Evolutionary conservation across 257 asterid species (phyloP).

Genomic region (Vinca minor): DNA sequence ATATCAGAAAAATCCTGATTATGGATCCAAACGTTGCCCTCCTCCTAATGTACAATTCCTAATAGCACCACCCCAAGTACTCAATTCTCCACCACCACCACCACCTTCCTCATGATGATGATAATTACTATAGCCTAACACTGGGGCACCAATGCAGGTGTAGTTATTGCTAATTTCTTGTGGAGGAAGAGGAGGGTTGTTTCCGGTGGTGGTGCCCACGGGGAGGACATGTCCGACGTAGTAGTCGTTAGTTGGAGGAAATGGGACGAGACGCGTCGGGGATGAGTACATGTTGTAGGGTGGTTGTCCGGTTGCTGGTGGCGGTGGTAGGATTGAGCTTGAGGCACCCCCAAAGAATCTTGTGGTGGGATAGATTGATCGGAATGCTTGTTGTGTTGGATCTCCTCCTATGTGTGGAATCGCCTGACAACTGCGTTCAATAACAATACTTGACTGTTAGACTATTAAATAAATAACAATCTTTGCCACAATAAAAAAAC

Average conservation of each 20-base stretch:
- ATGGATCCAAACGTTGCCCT: constrained; percentile 23
- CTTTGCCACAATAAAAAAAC: too few relatives aligned
- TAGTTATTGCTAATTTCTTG: constrained; percentile 28
- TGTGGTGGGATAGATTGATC: constrained; percentile 49
- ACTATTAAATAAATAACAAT: too few relatives aligned
- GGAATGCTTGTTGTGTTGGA: constrained; percentile 30
- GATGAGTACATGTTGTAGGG: constrained; percentile 54
- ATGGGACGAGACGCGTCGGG: constrained; percentile 40
- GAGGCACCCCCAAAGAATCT: constrained; percentile 39
- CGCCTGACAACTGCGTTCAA: constrained; percentile 41
- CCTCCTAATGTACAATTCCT: constrained; percentile 14
- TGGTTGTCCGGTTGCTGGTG: constrained; percentile 26
- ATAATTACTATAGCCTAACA: constrained; percentile 22
- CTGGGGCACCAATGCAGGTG: constrained; percentile 84
- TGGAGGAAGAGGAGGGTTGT: constrained; percentile 15
- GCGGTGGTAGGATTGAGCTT: constrained; percentile 14
- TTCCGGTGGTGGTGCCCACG: not conserved
- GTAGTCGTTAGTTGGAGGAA: constrained; percentile 48
- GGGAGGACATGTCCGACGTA: constrained; percentile 55
- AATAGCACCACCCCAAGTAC: constrained; percentile 16
- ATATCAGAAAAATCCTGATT: too few relatives aligned
- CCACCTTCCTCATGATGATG: constrained; percentile 17
- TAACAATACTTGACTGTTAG: not conserved
- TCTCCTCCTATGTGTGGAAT: constrained; percentile 34
- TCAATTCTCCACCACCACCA: constrained; percentile 24